Evolutionary conservation across 148 eudicot species (phyloP).

Genomic region (Diospyros kaki): DNA sequence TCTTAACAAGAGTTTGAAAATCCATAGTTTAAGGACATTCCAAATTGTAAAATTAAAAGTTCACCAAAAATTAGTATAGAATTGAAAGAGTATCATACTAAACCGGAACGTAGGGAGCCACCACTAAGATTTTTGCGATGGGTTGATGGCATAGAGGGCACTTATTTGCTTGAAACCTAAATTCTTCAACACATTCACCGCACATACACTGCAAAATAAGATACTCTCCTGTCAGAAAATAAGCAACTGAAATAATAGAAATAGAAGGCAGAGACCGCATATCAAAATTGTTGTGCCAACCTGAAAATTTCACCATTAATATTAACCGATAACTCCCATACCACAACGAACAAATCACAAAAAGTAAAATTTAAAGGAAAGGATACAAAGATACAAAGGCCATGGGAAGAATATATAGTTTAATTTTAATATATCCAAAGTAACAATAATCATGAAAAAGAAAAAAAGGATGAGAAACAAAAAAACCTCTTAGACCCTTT

Average conservation of each 20-base stretch:
- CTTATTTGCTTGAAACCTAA: conserved; percentile 41
- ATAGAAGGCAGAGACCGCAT: background rate
- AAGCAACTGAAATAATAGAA: background rate
- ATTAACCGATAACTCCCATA: too few relatives aligned
- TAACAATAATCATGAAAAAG: background rate
- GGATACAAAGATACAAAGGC: too few relatives aligned
- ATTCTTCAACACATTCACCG: conserved; percentile 52
- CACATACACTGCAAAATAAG: conserved; percentile 48
- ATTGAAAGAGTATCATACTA: too few relatives aligned
- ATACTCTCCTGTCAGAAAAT: background rate
- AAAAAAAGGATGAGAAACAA: too few relatives aligned
- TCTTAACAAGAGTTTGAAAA: too few relatives aligned
- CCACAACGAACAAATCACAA: background rate
- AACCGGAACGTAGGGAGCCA: too few relatives aligned
- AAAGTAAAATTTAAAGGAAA: background rate
- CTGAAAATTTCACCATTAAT: too few relatives aligned
- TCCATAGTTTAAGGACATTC: too few relatives aligned
- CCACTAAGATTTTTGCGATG: too few relatives aligned
- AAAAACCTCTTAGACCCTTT: background rate
- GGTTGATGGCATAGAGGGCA: conserved; percentile 60
- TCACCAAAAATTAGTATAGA: background rate
- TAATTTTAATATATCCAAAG: background rate
- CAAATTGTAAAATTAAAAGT: background rate
- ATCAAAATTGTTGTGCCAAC: background rate
- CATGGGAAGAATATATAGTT: too few relatives aligned